Percentiles rank a stretch among this genome's conserved stretches.
Conservation (phyloP, 2,329 filamentous ascomycete species). For the Sarocladium strictum region DNA sequence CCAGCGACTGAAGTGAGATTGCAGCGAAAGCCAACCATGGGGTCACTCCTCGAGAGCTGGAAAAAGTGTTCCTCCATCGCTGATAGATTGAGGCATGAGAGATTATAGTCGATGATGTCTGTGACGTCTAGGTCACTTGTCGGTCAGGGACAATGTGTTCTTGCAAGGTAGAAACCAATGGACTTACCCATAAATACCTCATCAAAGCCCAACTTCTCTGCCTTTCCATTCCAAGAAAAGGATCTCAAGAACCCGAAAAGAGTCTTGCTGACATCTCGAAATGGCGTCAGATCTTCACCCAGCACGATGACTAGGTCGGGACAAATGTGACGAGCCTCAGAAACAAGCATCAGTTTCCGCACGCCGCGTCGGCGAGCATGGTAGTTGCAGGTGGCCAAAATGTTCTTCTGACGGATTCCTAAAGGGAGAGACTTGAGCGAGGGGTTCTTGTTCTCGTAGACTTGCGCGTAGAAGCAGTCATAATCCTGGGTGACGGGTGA, state of each 20-base stretch:
- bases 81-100: conserved; percentile 61
- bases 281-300: conserved; percentile 79
- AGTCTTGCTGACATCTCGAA: conserved; percentile 79
- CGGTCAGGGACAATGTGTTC: background rate
- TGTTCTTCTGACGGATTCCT: conserved; percentile 88
- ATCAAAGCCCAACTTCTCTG: conserved; percentile 83
- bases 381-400: conserved; percentile 91
- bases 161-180: background rate
- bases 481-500: conserved; percentile 49
- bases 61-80: conserved; percentile 70
- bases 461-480: conserved; percentile 92
- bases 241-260: conserved; percentile 67
- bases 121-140: conserved; percentile 64
- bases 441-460: conserved; percentile 77
- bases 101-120: conserved; percentile 79
- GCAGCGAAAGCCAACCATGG: conserved; percentile 73
- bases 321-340: conserved; percentile 72
- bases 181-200: conserved; percentile 58
- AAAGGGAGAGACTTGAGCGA: conserved; percentile 66
- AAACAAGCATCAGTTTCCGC: conserved; percentile 78
- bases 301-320: conserved; percentile 81
- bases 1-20: conserved; percentile 66
- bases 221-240: conserved; percentile 71
- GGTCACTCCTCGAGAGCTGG: conserved; percentile 64
- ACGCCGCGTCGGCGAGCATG: conserved; percentile 70